Conservation (phyloP, 1,284 basidiomycete species). For the Chalciporus sp. region DNA sequence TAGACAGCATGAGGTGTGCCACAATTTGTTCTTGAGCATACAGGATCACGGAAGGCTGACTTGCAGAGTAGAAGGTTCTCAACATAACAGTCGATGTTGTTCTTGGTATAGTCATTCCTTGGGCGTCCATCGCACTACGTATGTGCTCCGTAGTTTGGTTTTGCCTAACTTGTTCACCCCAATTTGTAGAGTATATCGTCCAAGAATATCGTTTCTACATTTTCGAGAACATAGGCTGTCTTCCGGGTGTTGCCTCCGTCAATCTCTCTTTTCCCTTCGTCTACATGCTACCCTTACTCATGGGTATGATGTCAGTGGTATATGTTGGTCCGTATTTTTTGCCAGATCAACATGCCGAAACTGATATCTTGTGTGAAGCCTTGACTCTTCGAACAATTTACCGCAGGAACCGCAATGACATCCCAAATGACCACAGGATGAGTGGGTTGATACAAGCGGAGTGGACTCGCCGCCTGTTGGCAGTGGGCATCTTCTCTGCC, state of each 20-base stretch:
- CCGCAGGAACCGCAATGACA: no score
- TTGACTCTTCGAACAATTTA: no score
- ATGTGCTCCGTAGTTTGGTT: not conserved
- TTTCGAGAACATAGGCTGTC: constrained; percentile 43
- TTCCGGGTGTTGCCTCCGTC: constrained; percentile 33
- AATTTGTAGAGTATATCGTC: constrained; percentile 38
- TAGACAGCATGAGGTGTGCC: no score
- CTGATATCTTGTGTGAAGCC: no score
- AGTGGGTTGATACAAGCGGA: no score
- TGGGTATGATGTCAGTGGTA: no score
- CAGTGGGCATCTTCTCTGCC: no score
- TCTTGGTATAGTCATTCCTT: constrained; percentile 25
- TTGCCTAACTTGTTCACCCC: constrained; percentile 21
- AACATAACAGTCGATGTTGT: constrained; percentile 16
- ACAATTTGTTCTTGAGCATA: not conserved
- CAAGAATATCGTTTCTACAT: no score
- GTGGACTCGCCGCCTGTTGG: no score
- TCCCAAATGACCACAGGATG: no score
- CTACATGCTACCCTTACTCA: constrained; percentile 38
- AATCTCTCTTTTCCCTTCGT: constrained; percentile 36
- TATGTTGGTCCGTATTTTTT: no score
- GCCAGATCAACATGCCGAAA: no score
- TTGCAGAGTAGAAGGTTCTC: constrained; percentile 7
- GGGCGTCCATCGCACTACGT: constrained; percentile 15
- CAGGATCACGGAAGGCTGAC: not conserved